Evolutionary conservation across 192 early-diverging fungal species (phyloP), one percentile per base, ranked within the genome.

Genomic region (Backusella parvicylindrica): DNA sequence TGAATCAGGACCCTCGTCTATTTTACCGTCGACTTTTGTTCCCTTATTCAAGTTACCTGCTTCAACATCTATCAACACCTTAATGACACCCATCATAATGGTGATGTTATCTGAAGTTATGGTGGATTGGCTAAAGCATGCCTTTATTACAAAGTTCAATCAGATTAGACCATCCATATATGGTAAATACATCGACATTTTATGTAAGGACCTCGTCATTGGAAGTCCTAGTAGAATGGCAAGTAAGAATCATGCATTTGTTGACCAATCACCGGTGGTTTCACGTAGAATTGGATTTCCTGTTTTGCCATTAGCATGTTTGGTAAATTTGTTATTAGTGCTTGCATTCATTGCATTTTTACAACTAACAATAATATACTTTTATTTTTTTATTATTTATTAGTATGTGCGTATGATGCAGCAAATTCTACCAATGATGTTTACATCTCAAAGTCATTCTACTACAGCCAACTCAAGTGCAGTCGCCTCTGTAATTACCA

Each of bases 101-200:
- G 95, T 99, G 6, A 87, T 94, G 64, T 90, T 88, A 0, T 95
- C 96, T 40, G 98, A 98, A 79, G 83, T 98, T 11, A 74, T 97
- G 21, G 96, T 98, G 6, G 97, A 99, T 81, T 98, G 96, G 95
- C 82, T 98, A 69, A 99, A 99, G 82, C 98, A 99, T 81, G 94
- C 98, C 0, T 99, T 99, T 80, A 95, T 99, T 64, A 95, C 94
- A 13, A 98, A 98, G 75, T 97, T 98, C 81, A 99, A 99, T 81
- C 92, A 93, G 73, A 94, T 98, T 73, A 81, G 92, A 31, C 93
- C 95, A 4, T 88, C 90, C 32, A 90, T 98, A 1, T 99, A 99
- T 83, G 88, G 85, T 12, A 88, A 90, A 64, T 99, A 93, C 77
- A 86, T 89, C 4, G 96, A 97, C 73, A 90, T 96, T 50, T 81